These are phyloP conservation scores for Oemleria cerasiformis DNA, from an alignment of 306 rosid species.

Conservation along the genomic window DNA sequence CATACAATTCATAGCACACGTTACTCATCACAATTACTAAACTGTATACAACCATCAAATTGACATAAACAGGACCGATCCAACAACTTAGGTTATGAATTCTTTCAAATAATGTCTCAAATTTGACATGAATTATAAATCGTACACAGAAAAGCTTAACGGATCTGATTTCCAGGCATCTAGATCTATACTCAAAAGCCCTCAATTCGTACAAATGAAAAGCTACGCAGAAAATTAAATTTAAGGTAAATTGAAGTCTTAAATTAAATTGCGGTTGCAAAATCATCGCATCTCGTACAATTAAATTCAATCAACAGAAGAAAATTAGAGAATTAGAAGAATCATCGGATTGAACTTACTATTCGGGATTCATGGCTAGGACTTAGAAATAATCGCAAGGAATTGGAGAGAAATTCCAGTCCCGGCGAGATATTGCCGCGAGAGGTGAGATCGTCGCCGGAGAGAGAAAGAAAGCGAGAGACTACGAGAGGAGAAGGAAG, in stretches of 20 bases:
- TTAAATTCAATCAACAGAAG: conserved; percentile 8
- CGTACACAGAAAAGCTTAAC: conserved; percentile 9
- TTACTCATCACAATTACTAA: background rate
- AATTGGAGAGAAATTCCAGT: background rate
- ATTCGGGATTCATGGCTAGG: conserved; percentile 87
- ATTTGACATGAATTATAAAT: background rate
- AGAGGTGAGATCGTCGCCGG: conserved; percentile 38
- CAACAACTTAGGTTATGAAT: background rate
- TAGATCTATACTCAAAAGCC: conserved; percentile 28
- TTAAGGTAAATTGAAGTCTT: background rate
- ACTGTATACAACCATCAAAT: background rate
- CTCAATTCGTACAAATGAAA: background rate
- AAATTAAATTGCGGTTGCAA: background rate
- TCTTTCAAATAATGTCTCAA: background rate
- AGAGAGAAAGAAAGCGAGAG: conserved; percentile 21
- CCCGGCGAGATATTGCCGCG: conserved; percentile 33
- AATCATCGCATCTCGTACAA: conserved; percentile 36
- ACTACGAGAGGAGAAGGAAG: background rate
- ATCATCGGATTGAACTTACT: conserved; percentile 50
- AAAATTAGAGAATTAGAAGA: background rate
- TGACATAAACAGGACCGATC: background rate
- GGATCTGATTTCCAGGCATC: conserved; percentile 32
- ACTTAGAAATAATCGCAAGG: conserved; percentile 27
- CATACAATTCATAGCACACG: conserved; percentile 14
- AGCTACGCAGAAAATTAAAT: background rate